phyloP scores from a whole-genome alignment of 2,329 filamentous ascomycete genomes.

The Pseudogymnoascus sp. region DNA sequence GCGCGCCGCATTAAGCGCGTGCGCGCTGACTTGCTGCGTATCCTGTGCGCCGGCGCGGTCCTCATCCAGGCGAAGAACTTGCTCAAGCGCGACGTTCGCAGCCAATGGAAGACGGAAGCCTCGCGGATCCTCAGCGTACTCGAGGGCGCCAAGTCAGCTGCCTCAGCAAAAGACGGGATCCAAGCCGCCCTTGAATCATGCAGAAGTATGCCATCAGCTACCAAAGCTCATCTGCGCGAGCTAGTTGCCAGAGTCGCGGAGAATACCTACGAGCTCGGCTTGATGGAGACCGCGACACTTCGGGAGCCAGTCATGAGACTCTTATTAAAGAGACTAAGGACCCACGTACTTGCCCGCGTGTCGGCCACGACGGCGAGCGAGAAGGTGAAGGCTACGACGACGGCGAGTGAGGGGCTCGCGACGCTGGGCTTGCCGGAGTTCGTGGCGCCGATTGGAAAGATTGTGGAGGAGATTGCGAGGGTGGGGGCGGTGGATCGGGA shows the following conservation, averaged over 20 bases:
- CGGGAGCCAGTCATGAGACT: constrained; percentile 54
- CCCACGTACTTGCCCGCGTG: constrained; percentile 57
- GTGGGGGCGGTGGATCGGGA: constrained; percentile 61
- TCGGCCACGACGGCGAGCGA: constrained; percentile 60
- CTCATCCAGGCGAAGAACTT: constrained; percentile 75
- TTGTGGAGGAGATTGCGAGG: constrained; percentile 59
- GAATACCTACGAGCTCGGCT: constrained; percentile 39
- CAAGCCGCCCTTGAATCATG: constrained; percentile 56
- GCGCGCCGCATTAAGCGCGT: constrained; percentile 51
- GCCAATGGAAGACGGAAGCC: constrained; percentile 69
- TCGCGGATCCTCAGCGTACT: constrained; percentile 62
- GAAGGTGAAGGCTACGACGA: constrained; percentile 60
- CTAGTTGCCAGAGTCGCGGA: constrained; percentile 49
- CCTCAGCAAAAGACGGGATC: constrained; percentile 47
- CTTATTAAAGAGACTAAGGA: constrained; percentile 57
- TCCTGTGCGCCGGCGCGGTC: constrained; percentile 67
- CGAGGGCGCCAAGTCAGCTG: constrained; percentile 44
- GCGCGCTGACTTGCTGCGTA: constrained; percentile 50
- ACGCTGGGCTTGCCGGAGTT: constrained; percentile 66
- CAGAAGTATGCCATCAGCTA: constrained; percentile 56
- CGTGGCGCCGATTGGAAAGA: constrained; percentile 57
- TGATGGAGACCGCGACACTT: constrained; percentile 33
- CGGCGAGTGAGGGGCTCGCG: constrained; percentile 61
- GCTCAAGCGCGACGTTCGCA: constrained; percentile 70
- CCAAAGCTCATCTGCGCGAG: constrained; percentile 50